A percentile compares a stretch with the other conserved stretches of the same genome.
Conservation (phyloP, 2,329 filamentous ascomycete species). For the Rhynchosporium secalis region DNA sequence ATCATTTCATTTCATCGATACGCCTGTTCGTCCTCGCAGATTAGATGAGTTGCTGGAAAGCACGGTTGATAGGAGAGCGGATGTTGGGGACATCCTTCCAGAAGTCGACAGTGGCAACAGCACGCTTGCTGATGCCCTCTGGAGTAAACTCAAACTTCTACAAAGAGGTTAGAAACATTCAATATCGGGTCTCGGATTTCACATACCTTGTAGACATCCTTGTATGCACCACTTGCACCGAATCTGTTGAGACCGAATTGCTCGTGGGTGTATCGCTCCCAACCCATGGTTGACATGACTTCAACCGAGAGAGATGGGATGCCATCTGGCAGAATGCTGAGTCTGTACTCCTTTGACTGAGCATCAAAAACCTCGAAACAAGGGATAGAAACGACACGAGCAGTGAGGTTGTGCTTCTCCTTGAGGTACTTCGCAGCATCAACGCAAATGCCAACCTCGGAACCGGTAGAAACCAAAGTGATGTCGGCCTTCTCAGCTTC, state of each 20-base stretch:
- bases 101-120: constrained; percentile 88
- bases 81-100: constrained; percentile 92
- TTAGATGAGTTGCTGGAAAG: constrained; percentile 97
- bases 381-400: constrained; percentile 91
- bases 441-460: constrained; percentile 90
- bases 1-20: not conserved
- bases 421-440: constrained; percentile 90
- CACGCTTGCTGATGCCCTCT: constrained; percentile 94
- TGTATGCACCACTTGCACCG: constrained; percentile 95
- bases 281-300: constrained; percentile 95
- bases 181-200: constrained; percentile 10
- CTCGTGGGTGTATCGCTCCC: constrained; percentile 99
- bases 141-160: constrained; percentile 99
- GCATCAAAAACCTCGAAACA: constrained; percentile 97
- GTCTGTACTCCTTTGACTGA: constrained; percentile 91
- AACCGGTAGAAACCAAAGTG: constrained; percentile 92
- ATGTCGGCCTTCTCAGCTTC: constrained; percentile 82
- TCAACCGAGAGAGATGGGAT: constrained; percentile 93
- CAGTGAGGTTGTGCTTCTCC: constrained; percentile 83
- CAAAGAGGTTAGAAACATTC: constrained; percentile 43
- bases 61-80: constrained; percentile 93
- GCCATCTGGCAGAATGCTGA: constrained; percentile 88
- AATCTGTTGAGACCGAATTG: constrained; percentile 99
- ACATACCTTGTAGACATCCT: constrained; percentile 90
- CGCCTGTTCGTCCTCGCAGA: constrained; percentile 8